Evolutionary conservation across 2,329 filamentous ascomycete genomes (phyloP).

Genomic region (Pseudomassariella vexata): DNA sequence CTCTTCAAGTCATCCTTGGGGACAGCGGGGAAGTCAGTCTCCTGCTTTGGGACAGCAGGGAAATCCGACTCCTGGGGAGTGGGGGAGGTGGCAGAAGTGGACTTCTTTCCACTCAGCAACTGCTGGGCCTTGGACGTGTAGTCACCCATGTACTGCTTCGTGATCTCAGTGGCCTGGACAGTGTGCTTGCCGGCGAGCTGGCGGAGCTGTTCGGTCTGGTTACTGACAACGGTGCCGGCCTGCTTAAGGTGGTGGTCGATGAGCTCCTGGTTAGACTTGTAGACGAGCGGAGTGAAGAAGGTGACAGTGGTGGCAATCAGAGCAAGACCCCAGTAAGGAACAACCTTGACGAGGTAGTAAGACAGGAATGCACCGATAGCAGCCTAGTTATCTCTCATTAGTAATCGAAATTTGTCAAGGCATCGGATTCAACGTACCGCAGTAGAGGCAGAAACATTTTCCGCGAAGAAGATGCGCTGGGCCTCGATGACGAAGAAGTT

Average conservation of each 20-base stretch:
- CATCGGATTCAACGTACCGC: constrained; percentile 40
- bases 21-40: constrained; percentile 12
- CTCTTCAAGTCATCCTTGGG: constrained; percentile 31
- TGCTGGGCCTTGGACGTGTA: constrained; percentile 64
- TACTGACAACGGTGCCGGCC: constrained; percentile 50
- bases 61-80: constrained; percentile 41
- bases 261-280: constrained; percentile 63
- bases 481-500: constrained; percentile 69
- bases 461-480: constrained; percentile 62
- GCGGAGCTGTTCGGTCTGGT: constrained; percentile 59
- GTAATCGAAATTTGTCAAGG: neutral
- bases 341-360: constrained; percentile 63
- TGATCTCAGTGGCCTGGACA: constrained; percentile 53
- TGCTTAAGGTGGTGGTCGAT: constrained; percentile 59
- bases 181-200: constrained; percentile 59
- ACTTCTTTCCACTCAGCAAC: constrained; percentile 48
- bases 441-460: constrained; percentile 57
- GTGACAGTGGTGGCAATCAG: constrained; percentile 52
- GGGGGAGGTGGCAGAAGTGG: constrained; percentile 34
- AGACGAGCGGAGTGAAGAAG: constrained; percentile 60
- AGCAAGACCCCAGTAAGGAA: constrained; percentile 64
- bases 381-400: constrained; percentile 35
- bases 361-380: constrained; percentile 57
- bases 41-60: constrained; percentile 34
- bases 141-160: constrained; percentile 64